These are phyloP conservation scores for Lactarius evosmus DNA, from an alignment of 768 basidiomycete genomes.

Conservation along the genomic window DNA sequence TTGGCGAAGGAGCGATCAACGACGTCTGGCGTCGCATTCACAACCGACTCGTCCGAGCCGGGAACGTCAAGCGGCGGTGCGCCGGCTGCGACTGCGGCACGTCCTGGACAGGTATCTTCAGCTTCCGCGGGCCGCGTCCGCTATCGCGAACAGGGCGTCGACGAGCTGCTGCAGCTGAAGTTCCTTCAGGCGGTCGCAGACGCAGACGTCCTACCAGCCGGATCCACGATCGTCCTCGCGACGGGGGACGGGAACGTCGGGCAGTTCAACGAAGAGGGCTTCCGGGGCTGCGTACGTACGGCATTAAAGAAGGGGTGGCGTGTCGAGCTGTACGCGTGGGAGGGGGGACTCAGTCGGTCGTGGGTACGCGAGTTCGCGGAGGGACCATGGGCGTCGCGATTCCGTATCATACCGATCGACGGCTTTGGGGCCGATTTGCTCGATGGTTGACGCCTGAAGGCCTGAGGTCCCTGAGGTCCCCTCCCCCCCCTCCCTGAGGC, in stretches of 20 bases:
- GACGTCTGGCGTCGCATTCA: slow-evolving; percentile 28
- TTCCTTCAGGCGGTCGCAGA: slow-evolving; percentile 81
- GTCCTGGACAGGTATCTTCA: slow-evolving; percentile 23
- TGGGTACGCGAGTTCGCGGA: slow-evolving; percentile 74
- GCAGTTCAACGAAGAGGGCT: slow-evolving; percentile 92
- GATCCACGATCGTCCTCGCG: slow-evolving; percentile 82
- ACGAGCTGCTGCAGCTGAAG: slow-evolving; percentile 92
- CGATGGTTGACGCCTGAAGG: slow-evolving; percentile 37
- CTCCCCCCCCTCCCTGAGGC: no score
- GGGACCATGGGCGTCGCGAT: slow-evolving; percentile 31
- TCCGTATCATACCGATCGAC: slow-evolving; percentile 38
- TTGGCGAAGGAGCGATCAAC: slow-evolving; percentile 27
- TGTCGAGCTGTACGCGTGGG: slow-evolving; percentile 95
- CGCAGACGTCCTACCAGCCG: slow-evolving; percentile 57
- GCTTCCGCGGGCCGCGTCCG: slow-evolving; percentile 43
- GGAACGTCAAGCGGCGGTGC: slow-evolving; percentile 27
- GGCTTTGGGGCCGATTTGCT: slow-evolving; percentile 39
- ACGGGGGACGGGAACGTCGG: slow-evolving; percentile 93
- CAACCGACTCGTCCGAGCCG: slow-evolving; percentile 36
- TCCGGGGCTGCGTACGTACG: slow-evolving; percentile 80
- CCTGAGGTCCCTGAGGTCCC: no score
- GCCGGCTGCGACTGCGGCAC: slow-evolving; percentile 23
- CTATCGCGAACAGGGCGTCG: slow-evolving; percentile 90
- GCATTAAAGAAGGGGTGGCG: slow-evolving; percentile 89
- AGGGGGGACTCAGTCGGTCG: slow-evolving; percentile 71